Evolutionary conservation across 331 rosid species (phyloP).

Genomic region (Acacia pycnantha): DNA sequence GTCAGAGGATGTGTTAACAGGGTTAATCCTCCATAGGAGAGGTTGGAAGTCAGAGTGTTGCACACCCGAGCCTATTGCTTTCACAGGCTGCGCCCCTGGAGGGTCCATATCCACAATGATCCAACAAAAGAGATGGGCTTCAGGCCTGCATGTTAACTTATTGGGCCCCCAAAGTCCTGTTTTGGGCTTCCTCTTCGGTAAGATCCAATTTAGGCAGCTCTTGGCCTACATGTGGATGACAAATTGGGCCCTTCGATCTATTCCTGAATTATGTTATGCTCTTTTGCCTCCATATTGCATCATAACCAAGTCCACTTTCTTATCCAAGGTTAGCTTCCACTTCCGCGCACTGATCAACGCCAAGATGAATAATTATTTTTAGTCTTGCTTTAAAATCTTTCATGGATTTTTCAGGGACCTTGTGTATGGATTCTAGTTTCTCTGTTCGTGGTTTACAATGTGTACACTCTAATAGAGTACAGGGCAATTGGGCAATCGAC

Average conservation of each 20-base stretch:
- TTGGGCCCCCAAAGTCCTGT: constrained; percentile 58
- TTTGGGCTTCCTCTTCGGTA: constrained; percentile 38
- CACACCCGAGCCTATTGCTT: constrained; percentile 57
- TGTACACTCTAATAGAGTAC: constrained; percentile 38
- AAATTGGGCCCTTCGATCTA: constrained; percentile 48
- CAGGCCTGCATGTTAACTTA: constrained; percentile 55
- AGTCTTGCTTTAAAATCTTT: not conserved
- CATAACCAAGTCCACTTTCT: constrained; percentile 51
- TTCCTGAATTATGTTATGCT: constrained; percentile 58
- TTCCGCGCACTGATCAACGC: too few species aligned
- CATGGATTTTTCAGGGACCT: constrained; percentile 27
- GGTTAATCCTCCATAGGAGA: constrained; percentile 52
- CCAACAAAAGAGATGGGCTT: constrained; percentile 72
- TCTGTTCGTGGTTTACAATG: constrained; percentile 21
- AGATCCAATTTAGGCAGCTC: constrained; percentile 56
- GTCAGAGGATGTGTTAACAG: constrained; percentile 62
- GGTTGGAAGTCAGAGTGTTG: constrained; percentile 67
- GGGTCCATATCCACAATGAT: constrained; percentile 45
- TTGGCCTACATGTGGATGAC: constrained; percentile 43
- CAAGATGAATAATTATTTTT: not conserved
- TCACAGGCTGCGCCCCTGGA: constrained; percentile 58
- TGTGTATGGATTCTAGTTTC: constrained; percentile 32
- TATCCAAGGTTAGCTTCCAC: constrained; percentile 52
- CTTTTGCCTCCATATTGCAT: constrained; percentile 60
- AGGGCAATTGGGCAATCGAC: constrained; percentile 34